These are phyloP conservation scores for Brassica carinata DNA, from an alignment of 345 rosid genomes.

Conservation along the genomic window DNA sequence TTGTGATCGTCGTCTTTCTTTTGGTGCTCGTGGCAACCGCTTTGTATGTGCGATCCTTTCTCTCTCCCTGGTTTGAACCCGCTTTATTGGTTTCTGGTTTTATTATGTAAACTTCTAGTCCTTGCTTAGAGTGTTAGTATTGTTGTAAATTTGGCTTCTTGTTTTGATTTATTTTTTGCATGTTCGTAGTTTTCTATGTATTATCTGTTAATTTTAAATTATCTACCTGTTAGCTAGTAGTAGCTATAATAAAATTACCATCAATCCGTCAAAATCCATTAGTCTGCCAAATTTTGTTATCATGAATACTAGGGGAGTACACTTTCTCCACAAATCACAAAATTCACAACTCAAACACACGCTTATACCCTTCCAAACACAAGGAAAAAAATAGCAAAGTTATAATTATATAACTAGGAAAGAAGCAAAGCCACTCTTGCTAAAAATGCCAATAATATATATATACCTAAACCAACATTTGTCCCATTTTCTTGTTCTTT, in stretches of 20 bases:
- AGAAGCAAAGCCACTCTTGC: background rate
- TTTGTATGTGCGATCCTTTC: no score
- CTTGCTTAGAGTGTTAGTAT: no score
- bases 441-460: conserved; percentile 25
- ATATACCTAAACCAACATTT: conserved; percentile 23
- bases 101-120: no score
- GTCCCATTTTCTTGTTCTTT: conserved; percentile 5
- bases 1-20: no score
- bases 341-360: conserved; percentile 5
- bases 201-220: background rate
- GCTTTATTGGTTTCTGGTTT: no score
- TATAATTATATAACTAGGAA: background rate
- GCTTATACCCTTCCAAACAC: background rate
- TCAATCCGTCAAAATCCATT: background rate
- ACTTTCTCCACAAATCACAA: conserved; percentile 13
- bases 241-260: background rate
- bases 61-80: no score
- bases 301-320: background rate
- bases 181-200: no score
- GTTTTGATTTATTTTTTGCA: no score
- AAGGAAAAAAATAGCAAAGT: background rate
- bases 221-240: background rate
- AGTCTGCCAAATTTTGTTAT: background rate
- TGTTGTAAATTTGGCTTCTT: no score
- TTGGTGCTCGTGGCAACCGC: no score